Base-by-base conservation (phyloP, 257 asterid species). In the Parsonsia alboflavescens region DNA sequence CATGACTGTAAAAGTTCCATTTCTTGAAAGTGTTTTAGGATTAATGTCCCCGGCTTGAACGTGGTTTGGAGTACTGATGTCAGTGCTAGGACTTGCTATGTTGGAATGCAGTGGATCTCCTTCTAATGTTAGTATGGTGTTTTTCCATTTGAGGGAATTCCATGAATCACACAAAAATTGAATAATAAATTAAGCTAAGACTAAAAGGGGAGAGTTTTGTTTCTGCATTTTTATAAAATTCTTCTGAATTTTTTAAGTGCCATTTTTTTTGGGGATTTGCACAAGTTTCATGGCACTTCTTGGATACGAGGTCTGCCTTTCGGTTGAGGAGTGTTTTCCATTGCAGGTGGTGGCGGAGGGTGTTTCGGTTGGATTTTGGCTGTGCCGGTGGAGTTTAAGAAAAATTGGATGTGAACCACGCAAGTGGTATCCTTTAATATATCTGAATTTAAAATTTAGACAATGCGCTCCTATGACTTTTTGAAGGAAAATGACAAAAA, bases 171-270 rank as follows among this genome's bases (percentile, higher is more conserved):
- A n/a, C 0, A 2, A 21, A 12, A 24, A 39, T 9, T 6, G 15
- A 30, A 15, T 42, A 22, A 21, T 44, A 41, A 2, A 26, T 45
- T n/a, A 42, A 30, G 77, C 50, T 5, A 0, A 28, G 36, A 49
- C 49, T 7, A 63, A 59, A 46, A 21, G 5, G 56, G n/a, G 4
- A 6, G 21, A 13, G 19, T 9, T 21, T 16, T 59, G 26, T 73
- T 59, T 17, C 56, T 42, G 36, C 39, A 12, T 44, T 61, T 19
- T 64, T 26, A 12, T 12, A 0, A 12, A 58, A 21, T 12, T 77
- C 90, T 90, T 64, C 87, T 90, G 80, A 90, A 86, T 85, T 88
- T 86, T 56, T 39, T 90, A 30, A 90, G 96, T 59, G 96, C 93
- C 26, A 82, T 89, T 73, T 90, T 90, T 85, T 90, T 88, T 22